Evolutionary conservation across 1,139 yeast genomes (phyloP), one percentile per base, ranked within the genome.

Genomic region (Magnusiomyces fungicola): DNA sequence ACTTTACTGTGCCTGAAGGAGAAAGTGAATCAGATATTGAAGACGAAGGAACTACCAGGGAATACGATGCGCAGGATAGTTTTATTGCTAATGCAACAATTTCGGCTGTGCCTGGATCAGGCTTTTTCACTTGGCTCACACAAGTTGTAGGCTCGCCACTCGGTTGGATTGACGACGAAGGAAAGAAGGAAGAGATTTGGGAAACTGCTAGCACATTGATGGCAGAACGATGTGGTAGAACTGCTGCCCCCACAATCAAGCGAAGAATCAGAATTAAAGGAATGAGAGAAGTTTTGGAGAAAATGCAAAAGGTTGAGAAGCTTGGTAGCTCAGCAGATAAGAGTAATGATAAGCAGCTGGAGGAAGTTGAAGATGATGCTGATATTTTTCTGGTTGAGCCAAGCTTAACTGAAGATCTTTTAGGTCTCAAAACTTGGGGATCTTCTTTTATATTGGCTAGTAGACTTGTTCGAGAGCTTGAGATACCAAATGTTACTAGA

Each of bases 351-450:
- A n/a, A 34, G 19, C 23, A 34, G 5, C 7, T 5, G 5, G 38
- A 34, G 9, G 38, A 34, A n/a, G 29, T 1, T 47, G 47, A 3
- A 1, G 45, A 43, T n/a, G 22, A 16, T 10, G 7, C 21, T 16
- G 61, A 58, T 19, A 73, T 86, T 0, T 57, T 62, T 24, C 66
- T 92, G 32, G 74, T 75, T 52, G 98, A 92, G 62, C 97, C 97
- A 0, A 80, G 95, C 0, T 69, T 92, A 53, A 87, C 96, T 0
- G 79, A 80, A 46, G 98, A 92, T 64, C 85, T 84, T 55, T 69
- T 92, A 30, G 98, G 98, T 0, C 73, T 88, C 62, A 89, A 90
- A 57, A 92, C 98, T 0, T 92, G 98, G 98, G 98, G 97, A 0
- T 84, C 97, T 0, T 80, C 97, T 0, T 69, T 86, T 30, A 74